Percentiles rank a stretch among this genome's conserved stretches.
Evolutionary conservation across 495 filamentous ascomycete species (phyloP).

Genomic region (Podospora appendiculata): DNA sequence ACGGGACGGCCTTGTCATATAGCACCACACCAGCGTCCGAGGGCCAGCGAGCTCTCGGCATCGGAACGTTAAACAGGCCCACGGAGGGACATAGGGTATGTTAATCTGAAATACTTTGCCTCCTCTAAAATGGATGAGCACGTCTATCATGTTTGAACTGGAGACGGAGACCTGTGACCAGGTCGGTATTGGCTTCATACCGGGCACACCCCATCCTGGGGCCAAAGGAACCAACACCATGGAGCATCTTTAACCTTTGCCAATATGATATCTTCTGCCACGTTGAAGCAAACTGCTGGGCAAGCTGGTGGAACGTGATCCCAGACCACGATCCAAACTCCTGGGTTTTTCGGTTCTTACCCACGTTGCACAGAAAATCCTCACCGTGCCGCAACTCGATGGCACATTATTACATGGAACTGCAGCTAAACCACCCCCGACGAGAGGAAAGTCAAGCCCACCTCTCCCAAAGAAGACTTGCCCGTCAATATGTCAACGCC

Average conservation of each 20-base stretch:
- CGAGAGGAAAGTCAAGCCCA: background rate
- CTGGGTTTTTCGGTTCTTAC: conserved; percentile 3
- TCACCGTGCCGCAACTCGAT: background rate
- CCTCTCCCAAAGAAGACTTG: background rate
- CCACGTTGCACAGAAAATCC: background rate
- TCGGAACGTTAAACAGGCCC: background rate
- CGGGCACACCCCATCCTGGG: too few relatives aligned
- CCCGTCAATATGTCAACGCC: too few relatives aligned
- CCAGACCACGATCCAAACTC: conserved; percentile 2
- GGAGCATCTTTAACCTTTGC: too few relatives aligned
- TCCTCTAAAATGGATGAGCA: background rate
- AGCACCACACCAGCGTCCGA: background rate
- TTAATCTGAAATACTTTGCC: background rate
- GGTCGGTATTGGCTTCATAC: too few relatives aligned
- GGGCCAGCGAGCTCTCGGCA: background rate
- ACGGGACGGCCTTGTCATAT: background rate
- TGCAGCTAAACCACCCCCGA: background rate
- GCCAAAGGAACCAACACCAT: too few relatives aligned
- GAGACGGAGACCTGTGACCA: too few relatives aligned
- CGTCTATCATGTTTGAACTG: too few relatives aligned
- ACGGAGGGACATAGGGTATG: background rate
- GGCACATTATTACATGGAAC: background rate
- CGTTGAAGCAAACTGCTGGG: background rate
- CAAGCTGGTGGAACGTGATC: background rate
- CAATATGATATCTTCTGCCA: background rate